These are phyloP conservation scores for Cyberlindnera nakhonratchasimensis DNA, from an alignment of 805 yeast genomes.

Conservation along the genomic window DNA sequence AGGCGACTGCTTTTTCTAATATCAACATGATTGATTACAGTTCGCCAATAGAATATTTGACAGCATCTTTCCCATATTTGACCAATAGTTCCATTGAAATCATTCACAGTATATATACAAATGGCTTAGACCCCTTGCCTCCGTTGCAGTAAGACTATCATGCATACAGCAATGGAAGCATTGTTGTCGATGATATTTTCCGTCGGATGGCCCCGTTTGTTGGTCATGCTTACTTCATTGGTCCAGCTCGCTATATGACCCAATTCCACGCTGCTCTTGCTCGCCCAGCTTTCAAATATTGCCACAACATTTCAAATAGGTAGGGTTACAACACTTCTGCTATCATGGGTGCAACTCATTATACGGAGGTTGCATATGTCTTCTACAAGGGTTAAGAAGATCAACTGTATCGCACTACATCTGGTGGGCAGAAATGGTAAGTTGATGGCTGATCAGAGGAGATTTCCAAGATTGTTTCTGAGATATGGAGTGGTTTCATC, in stretches of 20 bases:
- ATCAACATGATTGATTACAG: constrained; percentile 4
- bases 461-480: constrained; percentile 8
- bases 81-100: constrained; percentile 11
- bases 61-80: constrained; percentile 4
- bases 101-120: constrained; percentile 6
- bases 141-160: constrained; percentile 19
- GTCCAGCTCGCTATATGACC: constrained; percentile 13
- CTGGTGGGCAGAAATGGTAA: constrained; percentile 15
- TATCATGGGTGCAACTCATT: constrained; percentile 9
- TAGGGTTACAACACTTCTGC: constrained; percentile 7
- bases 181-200: constrained; percentile 2
- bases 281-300: constrained; percentile 11
- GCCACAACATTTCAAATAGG: constrained; percentile 12
- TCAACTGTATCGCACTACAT: constrained; percentile 5
- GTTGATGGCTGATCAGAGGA: constrained; percentile 7
- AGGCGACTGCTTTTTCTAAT: constrained; percentile 15
- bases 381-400: constrained; percentile 10
- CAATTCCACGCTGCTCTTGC: constrained; percentile 4
- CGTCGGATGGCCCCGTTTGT: constrained; percentile 6
- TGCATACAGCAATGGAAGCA: background rate
- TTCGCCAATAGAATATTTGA: constrained; percentile 1
- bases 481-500: constrained; percentile 14
- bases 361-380: constrained; percentile 11
- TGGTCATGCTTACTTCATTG: constrained; percentile 16
- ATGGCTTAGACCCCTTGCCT: constrained; percentile 4